Percentiles rank a stretch among this genome's conserved stretches.
phyloP scores from a whole-genome alignment of 495 filamentous ascomycete genomes.

The Geoglossum glabrum region DNA sequence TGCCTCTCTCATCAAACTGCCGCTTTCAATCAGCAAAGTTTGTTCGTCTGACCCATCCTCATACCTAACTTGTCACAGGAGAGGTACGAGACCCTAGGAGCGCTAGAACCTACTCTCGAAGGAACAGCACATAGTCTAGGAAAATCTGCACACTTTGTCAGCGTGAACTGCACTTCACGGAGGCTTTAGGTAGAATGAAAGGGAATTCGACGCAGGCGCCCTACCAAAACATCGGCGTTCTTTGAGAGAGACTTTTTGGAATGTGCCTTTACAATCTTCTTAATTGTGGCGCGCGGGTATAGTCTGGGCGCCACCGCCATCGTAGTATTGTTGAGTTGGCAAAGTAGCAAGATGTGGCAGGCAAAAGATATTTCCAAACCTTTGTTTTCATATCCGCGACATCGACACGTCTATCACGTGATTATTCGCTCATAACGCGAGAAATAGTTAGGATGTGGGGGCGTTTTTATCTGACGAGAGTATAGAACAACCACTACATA shows the following conservation, averaged over 20 bases:
- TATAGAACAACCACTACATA: background rate
- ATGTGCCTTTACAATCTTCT: conserved; percentile 78
- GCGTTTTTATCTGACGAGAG: too few species aligned
- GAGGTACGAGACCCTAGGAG: background rate
- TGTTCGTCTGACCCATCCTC: background rate
- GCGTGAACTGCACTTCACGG: background rate
- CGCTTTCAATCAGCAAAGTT: conserved; percentile 3
- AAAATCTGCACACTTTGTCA: conserved; percentile 39
- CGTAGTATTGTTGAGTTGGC: too few species aligned
- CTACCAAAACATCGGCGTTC: conserved; percentile 72
- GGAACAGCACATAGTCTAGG: conserved; percentile 74
- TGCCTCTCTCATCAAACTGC: conserved; percentile 69
- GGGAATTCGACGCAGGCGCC: conserved; percentile 10
- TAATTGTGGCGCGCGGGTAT: conserved; percentile 69
- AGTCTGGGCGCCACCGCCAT: conserved; percentile 46
- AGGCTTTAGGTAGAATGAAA: background rate
- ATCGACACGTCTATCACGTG: background rate
- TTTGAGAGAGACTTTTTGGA: conserved; percentile 60
- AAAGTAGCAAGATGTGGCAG: background rate
- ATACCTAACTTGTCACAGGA: background rate
- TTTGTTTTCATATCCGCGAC: background rate
- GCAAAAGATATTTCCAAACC: background rate
- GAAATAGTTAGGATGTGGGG: too few species aligned
- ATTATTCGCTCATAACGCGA: background rate
- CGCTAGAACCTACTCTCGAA: conserved; percentile 46